Evolutionary conservation across 331 rosid species (phyloP), one percentile per base, ranked within the genome.

Genomic region (Dryas integrifolia): DNA sequence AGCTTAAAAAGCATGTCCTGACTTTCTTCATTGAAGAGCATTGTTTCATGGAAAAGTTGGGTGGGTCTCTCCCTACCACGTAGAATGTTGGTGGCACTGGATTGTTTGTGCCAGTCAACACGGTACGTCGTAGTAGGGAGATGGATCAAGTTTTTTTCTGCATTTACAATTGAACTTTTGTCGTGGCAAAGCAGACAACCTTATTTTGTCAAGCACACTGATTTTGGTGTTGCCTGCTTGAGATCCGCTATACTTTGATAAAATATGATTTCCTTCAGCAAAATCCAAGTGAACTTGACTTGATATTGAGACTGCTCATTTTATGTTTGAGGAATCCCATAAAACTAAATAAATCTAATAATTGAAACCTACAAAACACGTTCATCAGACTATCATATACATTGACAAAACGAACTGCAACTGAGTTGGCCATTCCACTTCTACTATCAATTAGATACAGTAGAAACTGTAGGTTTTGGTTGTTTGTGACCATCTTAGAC

Each of bases 311-410:
- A 30, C 44, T 14, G 15, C 46, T 14, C 8, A 40, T 50, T 4
- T 40, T 3, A 30, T 67, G 72, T 67, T 49, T 64, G 69, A 68
- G 76, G 57, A 76, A 69, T 65, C 72, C 73, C n/a, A 69, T 48
- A 47, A 58, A 45, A 3, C 49, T 51, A 78, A 60, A 66, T n/a
- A 44, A 43, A 73, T 21, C 9, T 15, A 67, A 12, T n/a, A 14
- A 24, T 24, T 72, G 65, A 58, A 58, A 59, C 7, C 56, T 76
- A n/a, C 63, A 24, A 13, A 8, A 7, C 56, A 24, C 38, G 7
- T 64, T 52, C 21, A 55, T 14, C 57, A 7, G 69, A 1, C 35
- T 30, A 30, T 30, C 35, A 30, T 30, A 30, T 30, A 30, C 2
- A 30, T 30, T 30, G 3, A 30, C 2, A 30, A 30, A 30, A 30